A percentile compares a stretch with the other conserved stretches of the same genome.
Evolutionary conservation across 345 rosid genomes (phyloP).

Genomic region (Theobroma cacao): DNA sequence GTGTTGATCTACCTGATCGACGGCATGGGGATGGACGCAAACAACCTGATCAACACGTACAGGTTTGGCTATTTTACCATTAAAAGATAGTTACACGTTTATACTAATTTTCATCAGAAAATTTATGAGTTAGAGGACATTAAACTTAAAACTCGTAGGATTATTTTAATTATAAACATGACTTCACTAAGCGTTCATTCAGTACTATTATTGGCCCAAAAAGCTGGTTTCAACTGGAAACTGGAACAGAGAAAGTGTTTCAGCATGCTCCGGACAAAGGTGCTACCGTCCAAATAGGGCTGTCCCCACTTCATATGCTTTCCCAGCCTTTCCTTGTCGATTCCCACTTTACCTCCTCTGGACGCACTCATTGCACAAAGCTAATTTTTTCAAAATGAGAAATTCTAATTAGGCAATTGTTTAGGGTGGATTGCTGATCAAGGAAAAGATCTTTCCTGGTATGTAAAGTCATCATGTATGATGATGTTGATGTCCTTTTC

Average conservation of each 20-base stretch:
- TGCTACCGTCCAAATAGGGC: not conserved
- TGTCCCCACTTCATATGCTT: not conserved
- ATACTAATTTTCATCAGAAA: not conserved
- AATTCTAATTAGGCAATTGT: not conserved
- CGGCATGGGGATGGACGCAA: constrained; percentile 24
- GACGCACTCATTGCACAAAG: not conserved
- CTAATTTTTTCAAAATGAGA: not conserved
- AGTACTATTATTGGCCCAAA: not conserved
- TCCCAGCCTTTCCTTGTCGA: not conserved
- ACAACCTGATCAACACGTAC: constrained; percentile 21
- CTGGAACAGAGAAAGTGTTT: not conserved
- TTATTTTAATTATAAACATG: not conserved
- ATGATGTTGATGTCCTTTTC: not conserved
- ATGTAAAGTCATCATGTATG: not conserved
- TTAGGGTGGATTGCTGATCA: not conserved
- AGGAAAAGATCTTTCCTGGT: not conserved
- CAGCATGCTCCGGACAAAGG: not conserved
- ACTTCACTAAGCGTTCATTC: not conserved
- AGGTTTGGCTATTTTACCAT: constrained; percentile 21
- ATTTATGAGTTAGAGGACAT: too few species aligned
- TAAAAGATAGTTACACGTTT: not conserved
- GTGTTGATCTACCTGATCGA: constrained; percentile 43
- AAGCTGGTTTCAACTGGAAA: not conserved
- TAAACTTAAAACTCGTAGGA: not conserved
- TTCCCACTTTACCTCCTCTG: not conserved